phyloP scores from a whole-genome alignment of 805 yeast species.

The Candida multigemmis region DNA sequence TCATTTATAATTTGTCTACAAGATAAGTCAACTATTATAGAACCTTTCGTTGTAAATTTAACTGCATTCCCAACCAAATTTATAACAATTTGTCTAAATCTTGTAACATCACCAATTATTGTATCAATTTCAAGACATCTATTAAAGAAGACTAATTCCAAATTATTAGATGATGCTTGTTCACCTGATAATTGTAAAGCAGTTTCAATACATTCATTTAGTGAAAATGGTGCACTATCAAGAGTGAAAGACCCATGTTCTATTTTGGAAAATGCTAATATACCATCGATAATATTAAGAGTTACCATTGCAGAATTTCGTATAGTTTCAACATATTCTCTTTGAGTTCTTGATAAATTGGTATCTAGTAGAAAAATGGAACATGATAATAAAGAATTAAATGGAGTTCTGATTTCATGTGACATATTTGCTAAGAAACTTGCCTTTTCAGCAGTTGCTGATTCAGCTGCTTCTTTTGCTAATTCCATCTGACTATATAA shows the following conservation, averaged over 20 bases:
- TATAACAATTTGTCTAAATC: slow-evolving; percentile 42
- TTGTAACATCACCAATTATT: slow-evolving; percentile 39
- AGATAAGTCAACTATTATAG: slow-evolving; percentile 27
- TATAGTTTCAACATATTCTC: slow-evolving; percentile 45
- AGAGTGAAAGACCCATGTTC: slow-evolving; percentile 45
- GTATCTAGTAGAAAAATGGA: slow-evolving; percentile 43
- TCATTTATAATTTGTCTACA: slow-evolving; percentile 15
- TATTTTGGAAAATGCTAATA: slow-evolving; percentile 44
- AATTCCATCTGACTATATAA: slow-evolving; percentile 39
- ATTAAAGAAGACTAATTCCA: slow-evolving; percentile 38
- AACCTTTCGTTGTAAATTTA: slow-evolving; percentile 38
- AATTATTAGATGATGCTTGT: slow-evolving; percentile 32
- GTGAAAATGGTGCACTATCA: slow-evolving; percentile 33
- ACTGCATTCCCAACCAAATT: slow-evolving; percentile 47
- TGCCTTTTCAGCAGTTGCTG: slow-evolving; percentile 46
- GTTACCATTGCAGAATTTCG: slow-evolving; percentile 42
- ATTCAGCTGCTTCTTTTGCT: slow-evolving; percentile 36
- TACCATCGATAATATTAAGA: slow-evolving; percentile 44
- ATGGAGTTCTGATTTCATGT: slow-evolving; percentile 49
- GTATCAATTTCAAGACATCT: slow-evolving; percentile 26
- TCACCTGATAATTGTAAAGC: slow-evolving; percentile 41
- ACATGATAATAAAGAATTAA: slow-evolving; percentile 41
- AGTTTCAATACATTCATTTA: slow-evolving; percentile 37
- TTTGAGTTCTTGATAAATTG: slow-evolving; percentile 30
- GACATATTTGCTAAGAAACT: slow-evolving; percentile 48